Evolutionary conservation across 176 grass and related monocot species (phyloP), one percentile per base, ranked within the genome.

Genomic region (Triticum turgidum): DNA sequence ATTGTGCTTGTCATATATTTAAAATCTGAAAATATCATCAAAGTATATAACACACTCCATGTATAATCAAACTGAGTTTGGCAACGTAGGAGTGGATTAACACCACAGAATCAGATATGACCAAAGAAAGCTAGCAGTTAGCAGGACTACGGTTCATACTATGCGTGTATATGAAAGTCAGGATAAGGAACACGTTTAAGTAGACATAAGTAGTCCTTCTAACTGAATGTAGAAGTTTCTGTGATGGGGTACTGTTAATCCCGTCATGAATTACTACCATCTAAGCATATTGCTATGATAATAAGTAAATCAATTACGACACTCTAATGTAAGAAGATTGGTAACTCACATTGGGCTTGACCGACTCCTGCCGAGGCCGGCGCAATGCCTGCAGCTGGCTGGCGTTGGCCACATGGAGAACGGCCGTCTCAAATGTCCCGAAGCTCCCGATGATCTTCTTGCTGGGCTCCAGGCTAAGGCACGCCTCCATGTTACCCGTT

Each of bases 351-450:
- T 82, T 83, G 33, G 90, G 92, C 85, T 73, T 85, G 33, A 88
- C 76, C 29, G 88, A 85, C 89, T 83, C 85, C 6, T 86, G 92
- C 65, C 90, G 80, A 2, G 90, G 92, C 34, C 74, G 65, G 65
- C 90, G 85, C 45, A 94, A 77, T 41, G 86, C 76, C 85, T 91
- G 92, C 80, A 92, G 72, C 76, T 92, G 59, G 6, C 4, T 54
- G 2, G 79, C 90, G 84, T 85, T 87, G 34, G 88, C 61, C 63
- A 97, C 81, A 3, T 89, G 86, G 11, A 97, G 90, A 65, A 97
- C 78, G 14, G 88, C 90, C n/a, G 94, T 91, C 78, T 97, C 92
- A 59, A 89, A 94, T 30, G 90, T 97, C 15, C 83, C 87, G 1
- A 94, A 75, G 66, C 94, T 97, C 45, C 90, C 90, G 58, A 80